Evolutionary conservation across 2,329 filamentous ascomycete species (phyloP), one percentile per base, ranked within the genome.

Genomic region (Colletotrichum sojae): DNA sequence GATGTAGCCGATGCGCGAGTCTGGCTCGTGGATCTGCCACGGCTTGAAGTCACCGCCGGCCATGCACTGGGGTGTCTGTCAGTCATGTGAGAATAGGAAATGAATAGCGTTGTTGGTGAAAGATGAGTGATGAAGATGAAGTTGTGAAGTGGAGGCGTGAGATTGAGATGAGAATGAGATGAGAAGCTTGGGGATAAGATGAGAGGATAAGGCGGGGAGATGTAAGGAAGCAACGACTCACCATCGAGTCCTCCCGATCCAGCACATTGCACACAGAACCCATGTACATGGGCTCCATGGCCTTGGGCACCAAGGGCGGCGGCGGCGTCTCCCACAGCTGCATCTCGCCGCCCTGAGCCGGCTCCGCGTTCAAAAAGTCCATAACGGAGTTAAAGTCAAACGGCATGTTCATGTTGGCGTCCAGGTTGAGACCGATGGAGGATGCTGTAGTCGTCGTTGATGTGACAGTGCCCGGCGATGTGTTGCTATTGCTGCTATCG

Each of bases 1-100:
- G n/a, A 78, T 74, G 71, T 76, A 79, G 61, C 80, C 79, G 40
- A 83, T 71, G 22, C 76, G 73, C 22, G 78, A 78, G 54, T 75
- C 73, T 36, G 78, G 75, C 64, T 83, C 78, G 71, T 81, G 75
- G 12, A 84, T 77, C 45, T 78, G 72, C 71, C 71, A 72, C 39
- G 71, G 65, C 4, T 62, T 45, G n/a, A 71, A 66, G 16, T 45
- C 54, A 15, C n/a, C 36, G 54, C 67, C 61, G 12, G 16, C 43
- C 43, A 39, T 53, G n/a, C 59, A 43, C 39, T 61, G 36, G 61
- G 67, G 46, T 48, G 31, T 52, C 48, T 25, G 18, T 46, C 43
- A 49, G 31, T n/a, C 15, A 46, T 54, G 49, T 45, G 39, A 31
- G 36, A 25, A 22, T 13, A n/a, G 13, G 46, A 25, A 18, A 63